phyloP scores from a whole-genome alignment of 148 eudicot species.

The Fagopyrum tataricum region DNA sequence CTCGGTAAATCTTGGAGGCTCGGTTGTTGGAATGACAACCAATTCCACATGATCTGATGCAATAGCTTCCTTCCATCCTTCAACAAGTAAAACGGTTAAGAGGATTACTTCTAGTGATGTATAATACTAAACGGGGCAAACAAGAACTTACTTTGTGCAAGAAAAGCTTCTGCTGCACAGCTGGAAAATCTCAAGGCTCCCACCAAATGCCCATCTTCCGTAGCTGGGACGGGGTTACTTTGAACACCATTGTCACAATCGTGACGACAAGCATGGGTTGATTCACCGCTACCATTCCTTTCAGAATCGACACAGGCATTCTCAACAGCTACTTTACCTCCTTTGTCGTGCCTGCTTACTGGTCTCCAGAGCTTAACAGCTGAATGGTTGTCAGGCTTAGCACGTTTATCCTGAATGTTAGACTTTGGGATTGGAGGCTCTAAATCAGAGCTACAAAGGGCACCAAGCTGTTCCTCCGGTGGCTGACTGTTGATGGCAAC shows the following conservation, averaged over 20 bases:
- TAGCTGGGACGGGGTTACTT: slow-evolving; percentile 11
- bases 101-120: neutral
- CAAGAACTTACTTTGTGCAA: slow-evolving; percentile 52
- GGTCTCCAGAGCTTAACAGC: slow-evolving; percentile 48
- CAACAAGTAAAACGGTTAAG: slow-evolving; percentile 9
- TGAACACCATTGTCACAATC: slow-evolving; percentile 12
- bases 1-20: slow-evolving; percentile 25
- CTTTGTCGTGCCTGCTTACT: slow-evolving; percentile 32
- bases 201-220: slow-evolving; percentile 20
- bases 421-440: slow-evolving; percentile 24
- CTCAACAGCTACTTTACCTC: slow-evolving; percentile 21
- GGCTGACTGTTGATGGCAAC: slow-evolving; percentile 38
- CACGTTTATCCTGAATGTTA: slow-evolving; percentile 25
- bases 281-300: slow-evolving; percentile 18
- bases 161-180: slow-evolving; percentile 65
- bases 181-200: slow-evolving; percentile 31
- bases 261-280: slow-evolving; percentile 9
- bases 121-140: neutral
- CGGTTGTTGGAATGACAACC: slow-evolving; percentile 33
- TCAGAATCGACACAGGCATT: slow-evolving; percentile 26
- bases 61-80: slow-evolving; percentile 91
- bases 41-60: slow-evolving; percentile 54
- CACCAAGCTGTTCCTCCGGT: slow-evolving; percentile 18
- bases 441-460: slow-evolving; percentile 8
- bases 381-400: slow-evolving; percentile 32